Evolutionary conservation across 129 eudicot species (phyloP).

Genomic region (Centella asiatica): DNA sequence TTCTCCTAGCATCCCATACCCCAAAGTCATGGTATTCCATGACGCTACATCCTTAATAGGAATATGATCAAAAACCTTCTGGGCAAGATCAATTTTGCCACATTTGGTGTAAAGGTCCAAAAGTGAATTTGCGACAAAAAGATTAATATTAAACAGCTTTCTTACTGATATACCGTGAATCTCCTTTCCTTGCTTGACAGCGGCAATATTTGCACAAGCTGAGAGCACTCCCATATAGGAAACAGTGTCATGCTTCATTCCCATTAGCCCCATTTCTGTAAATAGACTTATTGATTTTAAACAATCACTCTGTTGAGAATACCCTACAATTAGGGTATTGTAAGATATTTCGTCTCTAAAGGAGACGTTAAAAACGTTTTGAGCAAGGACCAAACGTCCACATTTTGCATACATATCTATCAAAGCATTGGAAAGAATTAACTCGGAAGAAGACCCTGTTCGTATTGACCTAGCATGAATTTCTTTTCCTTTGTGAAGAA

Average conservation of each 20-base stretch:
- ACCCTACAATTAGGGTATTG: slow-evolving; percentile 58
- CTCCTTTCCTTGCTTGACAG: slow-evolving; percentile 45
- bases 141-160: slow-evolving; percentile 27
- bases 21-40: slow-evolving; percentile 49
- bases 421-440: slow-evolving; percentile 40
- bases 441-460: slow-evolving; percentile 25
- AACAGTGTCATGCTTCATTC: slow-evolving; percentile 38
- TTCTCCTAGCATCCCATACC: slow-evolving; percentile 49
- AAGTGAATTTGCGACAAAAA: slow-evolving; percentile 54
- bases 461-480: slow-evolving; percentile 38
- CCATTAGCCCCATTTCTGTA: slow-evolving; percentile 36
- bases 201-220: slow-evolving; percentile 55
- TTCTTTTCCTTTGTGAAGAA: slow-evolving; percentile 35
- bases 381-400: slow-evolving; percentile 35
- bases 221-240: slow-evolving; percentile 50
- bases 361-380: slow-evolving; percentile 36
- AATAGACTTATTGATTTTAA: slow-evolving; percentile 39
- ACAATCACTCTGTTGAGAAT: slow-evolving; percentile 41
- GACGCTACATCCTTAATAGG: slow-evolving; percentile 33
- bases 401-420: slow-evolving; percentile 53
- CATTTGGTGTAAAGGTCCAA: slow-evolving; percentile 65
- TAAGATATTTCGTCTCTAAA: slow-evolving; percentile 45
- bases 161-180: slow-evolving; percentile 48
- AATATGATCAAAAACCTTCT: slow-evolving; percentile 29
- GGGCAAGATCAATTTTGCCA: slow-evolving; percentile 42